Percentiles rank a stretch among this genome's conserved stretches.
These are phyloP conservation scores for Musa itinerans DNA, from an alignment of 176 grass and related monocot species.

Conservation along the genomic window DNA sequence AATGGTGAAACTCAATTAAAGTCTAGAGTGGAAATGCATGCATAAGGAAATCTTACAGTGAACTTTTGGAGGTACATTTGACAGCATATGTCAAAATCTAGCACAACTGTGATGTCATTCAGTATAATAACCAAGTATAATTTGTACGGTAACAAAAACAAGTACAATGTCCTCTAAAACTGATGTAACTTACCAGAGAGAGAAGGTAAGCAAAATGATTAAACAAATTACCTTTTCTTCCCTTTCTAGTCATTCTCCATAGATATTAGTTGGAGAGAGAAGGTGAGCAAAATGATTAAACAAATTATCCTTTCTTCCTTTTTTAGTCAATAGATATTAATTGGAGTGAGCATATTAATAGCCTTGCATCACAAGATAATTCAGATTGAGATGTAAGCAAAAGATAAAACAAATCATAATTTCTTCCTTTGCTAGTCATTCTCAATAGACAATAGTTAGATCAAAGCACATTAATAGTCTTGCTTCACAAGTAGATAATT, in stretches of 20 bases:
- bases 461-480: too few relatives aligned
- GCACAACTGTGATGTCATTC: background rate
- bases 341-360: too few relatives aligned
- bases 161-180: too few relatives aligned
- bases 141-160: too few relatives aligned
- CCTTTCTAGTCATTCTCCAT: background rate
- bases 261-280: too few relatives aligned
- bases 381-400: background rate
- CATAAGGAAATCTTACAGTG: background rate
- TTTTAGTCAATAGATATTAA: background rate
- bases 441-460: too few relatives aligned
- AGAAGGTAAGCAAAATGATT: background rate
- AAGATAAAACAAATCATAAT: background rate
- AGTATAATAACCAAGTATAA: too few relatives aligned
- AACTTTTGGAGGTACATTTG: background rate
- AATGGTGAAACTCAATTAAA: background rate
- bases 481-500: too few relatives aligned
- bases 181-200: too few relatives aligned
- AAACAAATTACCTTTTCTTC: background rate
- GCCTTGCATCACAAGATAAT: too few relatives aligned
- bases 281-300: background rate
- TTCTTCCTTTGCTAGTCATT: background rate
- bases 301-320: background rate
- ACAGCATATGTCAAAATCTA: background rate
- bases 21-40: background rate